Evolutionary conservation across 768 basidiomycete species (phyloP).

Genomic region (Tremella fuciformis): DNA sequence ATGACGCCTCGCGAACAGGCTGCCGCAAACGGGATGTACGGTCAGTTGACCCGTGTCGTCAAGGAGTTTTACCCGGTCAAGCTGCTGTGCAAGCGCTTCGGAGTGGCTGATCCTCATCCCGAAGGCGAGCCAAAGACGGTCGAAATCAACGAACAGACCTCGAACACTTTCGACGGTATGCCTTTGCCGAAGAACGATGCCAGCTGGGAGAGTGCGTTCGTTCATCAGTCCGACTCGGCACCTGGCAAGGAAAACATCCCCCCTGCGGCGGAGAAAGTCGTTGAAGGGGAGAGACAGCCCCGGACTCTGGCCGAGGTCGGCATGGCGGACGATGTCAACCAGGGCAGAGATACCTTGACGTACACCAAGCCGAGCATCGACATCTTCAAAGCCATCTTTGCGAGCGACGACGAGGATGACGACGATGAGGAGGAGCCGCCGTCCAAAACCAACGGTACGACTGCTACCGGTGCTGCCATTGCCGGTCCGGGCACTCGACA

Average conservation of each 20-base stretch:
- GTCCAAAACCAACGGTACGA: not conserved
- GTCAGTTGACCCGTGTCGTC: constrained; percentile 73
- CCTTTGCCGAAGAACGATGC: constrained; percentile 42
- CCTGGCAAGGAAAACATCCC: constrained; percentile 1
- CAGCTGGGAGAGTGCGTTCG: constrained; percentile 44
- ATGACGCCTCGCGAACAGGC: constrained; percentile 73
- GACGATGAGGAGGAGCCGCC: constrained; percentile 61
- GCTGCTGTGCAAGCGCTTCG: constrained; percentile 88
- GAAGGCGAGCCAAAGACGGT: constrained; percentile 47
- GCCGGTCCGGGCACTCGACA: not conserved
- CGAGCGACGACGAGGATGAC: constrained; percentile 84
- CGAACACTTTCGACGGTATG: constrained; percentile 9
- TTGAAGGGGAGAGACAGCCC: constrained; percentile 22
- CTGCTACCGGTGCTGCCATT: not conserved
- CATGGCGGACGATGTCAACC: constrained; percentile 84
- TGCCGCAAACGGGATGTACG: constrained; percentile 83
- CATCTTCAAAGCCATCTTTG: constrained; percentile 97
- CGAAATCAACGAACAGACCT: not conserved
- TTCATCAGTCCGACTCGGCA: constrained; percentile 24
- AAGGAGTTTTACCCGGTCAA: constrained; percentile 75
- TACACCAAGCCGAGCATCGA: constrained; percentile 85
- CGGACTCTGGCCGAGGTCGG: constrained; percentile 69
- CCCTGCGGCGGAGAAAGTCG: not conserved
- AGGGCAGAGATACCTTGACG: constrained; percentile 80
- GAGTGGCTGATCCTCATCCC: constrained; percentile 80